Conservation (phyloP, 805 yeast species). For the Cyberlindnera sargentensis region DNA sequence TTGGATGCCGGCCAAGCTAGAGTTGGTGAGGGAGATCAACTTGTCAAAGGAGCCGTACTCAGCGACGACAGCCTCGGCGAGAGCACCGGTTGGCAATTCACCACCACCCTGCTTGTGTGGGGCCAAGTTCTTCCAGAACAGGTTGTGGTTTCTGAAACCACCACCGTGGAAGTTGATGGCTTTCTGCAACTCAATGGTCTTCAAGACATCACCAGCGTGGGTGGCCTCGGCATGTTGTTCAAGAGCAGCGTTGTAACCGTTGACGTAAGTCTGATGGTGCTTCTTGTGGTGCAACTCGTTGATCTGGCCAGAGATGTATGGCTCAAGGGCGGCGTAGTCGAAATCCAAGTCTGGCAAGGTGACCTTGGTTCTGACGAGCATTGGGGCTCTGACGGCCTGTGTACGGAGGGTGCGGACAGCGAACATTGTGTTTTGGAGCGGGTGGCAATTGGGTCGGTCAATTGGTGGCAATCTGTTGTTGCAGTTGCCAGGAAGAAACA, state of each 20-base stretch:
- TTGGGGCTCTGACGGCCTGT: conserved; percentile 15
- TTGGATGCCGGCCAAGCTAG: conserved; percentile 77
- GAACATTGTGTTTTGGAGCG: conserved; percentile 10
- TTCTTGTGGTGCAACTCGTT: conserved; percentile 82
- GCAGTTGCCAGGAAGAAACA: too few relatives aligned
- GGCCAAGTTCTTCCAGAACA: conserved; percentile 85
- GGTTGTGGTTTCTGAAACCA: conserved; percentile 78
- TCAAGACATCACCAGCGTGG: conserved; percentile 48
- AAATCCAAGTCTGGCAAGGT: conserved; percentile 76
- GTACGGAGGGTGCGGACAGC: conserved; percentile 23
- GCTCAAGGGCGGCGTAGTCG: conserved; percentile 83
- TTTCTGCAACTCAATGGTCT: conserved; percentile 60
- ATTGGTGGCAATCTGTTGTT: background rate
- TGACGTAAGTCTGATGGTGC: conserved; percentile 90
- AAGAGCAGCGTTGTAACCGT: conserved; percentile 70
- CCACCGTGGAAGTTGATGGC: conserved; percentile 88
- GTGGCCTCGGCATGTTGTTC: conserved; percentile 68
- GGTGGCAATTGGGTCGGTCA: background rate
- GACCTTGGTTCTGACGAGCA: conserved; percentile 48
- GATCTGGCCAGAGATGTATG: conserved; percentile 78
- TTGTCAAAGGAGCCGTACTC: conserved; percentile 72
- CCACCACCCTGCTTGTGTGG: conserved; percentile 79
- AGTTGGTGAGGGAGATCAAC: conserved; percentile 55
- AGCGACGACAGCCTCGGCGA: conserved; percentile 49
- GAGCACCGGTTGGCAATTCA: conserved; percentile 44